Percentiles rank a stretch among this genome's conserved stretches.
These are phyloP conservation scores for Termitomyces sp. DNA, from an alignment of 768 basidiomycete species.

Conservation along the genomic window DNA sequence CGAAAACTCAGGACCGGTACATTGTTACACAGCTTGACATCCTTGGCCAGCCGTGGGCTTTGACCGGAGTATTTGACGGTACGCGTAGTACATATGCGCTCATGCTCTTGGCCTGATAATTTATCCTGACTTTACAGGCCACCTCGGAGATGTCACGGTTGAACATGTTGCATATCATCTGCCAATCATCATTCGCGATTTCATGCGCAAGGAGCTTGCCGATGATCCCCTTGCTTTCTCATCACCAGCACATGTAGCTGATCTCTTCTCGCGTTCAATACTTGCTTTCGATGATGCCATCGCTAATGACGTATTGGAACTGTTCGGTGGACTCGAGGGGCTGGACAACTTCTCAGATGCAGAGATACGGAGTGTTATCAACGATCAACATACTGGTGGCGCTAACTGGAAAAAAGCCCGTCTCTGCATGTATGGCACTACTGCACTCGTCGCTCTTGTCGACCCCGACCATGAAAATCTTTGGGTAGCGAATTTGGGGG, in stretches of 20 bases:
- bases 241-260: constrained; percentile 45
- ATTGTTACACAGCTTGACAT: constrained; percentile 52
- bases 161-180: constrained; percentile 64
- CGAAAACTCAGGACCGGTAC: constrained; percentile 59
- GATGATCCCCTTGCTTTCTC: constrained; percentile 31
- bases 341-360: constrained; percentile 47
- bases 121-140: constrained; percentile 33
- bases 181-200: constrained; percentile 60
- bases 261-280: constrained; percentile 52
- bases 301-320: constrained; percentile 54
- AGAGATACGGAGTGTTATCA: constrained; percentile 53
- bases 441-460: constrained; percentile 66
- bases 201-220: constrained; percentile 39
- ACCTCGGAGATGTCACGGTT: constrained; percentile 64
- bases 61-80: constrained; percentile 72
- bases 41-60: constrained; percentile 51
- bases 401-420: constrained; percentile 59
- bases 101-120: constrained; percentile 3
- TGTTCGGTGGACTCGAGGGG: constrained; percentile 53
- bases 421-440: constrained; percentile 76
- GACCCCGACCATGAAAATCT: constrained; percentile 64
- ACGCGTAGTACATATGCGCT: constrained; percentile 16
- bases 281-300: constrained; percentile 62
- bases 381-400: constrained; percentile 54
- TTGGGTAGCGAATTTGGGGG: constrained; percentile 79